Evolutionary conservation across 73 alveolate species (phyloP), one percentile per base, ranked within the genome.

Genomic region (Effrenium voratum): DNA sequence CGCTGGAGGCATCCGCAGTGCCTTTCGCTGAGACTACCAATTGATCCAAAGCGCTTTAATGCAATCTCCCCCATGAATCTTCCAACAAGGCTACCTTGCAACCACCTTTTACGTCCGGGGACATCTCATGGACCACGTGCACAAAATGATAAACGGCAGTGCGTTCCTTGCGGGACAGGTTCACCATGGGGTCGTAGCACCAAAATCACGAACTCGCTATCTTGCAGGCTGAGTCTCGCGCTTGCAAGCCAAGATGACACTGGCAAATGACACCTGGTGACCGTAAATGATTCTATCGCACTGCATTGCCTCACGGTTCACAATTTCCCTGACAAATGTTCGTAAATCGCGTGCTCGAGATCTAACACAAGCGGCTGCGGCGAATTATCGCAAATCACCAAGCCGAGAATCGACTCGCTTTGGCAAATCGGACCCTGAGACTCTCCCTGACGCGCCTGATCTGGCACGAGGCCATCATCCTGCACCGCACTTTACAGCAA

Each of bases 161-260:
- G 38, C 49, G 92, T 24, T 0, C 40, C 19, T 5, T 26, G 79
- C 43, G 8, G 43, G 36, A 63, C 8, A 63, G 77, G 10, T 22
- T 15, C 77, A 30, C 8, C 77, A 24, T 15, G 26, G 80, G 2
- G 22, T 5, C 57, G 55, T 36, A 38, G 81, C 47, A 3, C 5
- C 19, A 34, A 15, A 15, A 40, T 13, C 5, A 32, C 36, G 50
- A 57, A 40, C 28, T 8, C 5, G 43, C 16, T 43, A 8, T n/a
- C 47, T 36, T 16, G 45, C 41, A 46, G 34, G 22, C 92, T 50
- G 3, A n/a, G 92, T 49, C 30, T 36, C 4, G 73, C 47, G 32
- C 92, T 82, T 82, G 52, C 92, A 82, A 10, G 92, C 92, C 76
- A 82, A 26, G 19, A 82, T 82, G 49, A 50, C 36, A 49, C 92